phyloP scores from a whole-genome alignment of 1,284 basidiomycete species.

The Gymnopus androsaceus region DNA sequence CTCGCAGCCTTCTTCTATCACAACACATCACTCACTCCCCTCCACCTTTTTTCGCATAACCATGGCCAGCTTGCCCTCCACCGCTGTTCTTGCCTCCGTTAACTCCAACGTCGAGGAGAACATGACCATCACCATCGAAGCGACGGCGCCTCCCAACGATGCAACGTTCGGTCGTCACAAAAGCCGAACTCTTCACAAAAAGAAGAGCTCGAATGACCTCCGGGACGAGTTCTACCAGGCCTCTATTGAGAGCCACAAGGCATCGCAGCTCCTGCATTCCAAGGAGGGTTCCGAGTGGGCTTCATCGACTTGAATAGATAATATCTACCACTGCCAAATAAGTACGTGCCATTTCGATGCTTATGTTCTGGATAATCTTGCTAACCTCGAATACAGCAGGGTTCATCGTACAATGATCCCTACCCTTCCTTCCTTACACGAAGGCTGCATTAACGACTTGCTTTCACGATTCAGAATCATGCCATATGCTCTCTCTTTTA shows the following conservation, averaged over 20 bases:
- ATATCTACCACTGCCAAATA: no score
- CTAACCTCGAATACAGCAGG: not conserved
- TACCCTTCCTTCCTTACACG: no score
- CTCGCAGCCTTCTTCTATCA: not conserved
- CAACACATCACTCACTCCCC: not conserved
- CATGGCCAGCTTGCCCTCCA: constrained; percentile 3
- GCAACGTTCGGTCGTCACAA: not conserved
- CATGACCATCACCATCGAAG: not conserved
- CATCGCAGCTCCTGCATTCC: not conserved
- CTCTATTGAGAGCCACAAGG: not conserved
- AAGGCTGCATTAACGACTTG: no score
- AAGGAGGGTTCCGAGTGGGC: not conserved
- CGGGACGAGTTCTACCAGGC: constrained; percentile 37
- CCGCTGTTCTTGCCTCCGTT: constrained; percentile 7
- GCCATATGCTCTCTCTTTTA: no score
- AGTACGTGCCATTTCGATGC: no score
- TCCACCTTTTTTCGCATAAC: not conserved
- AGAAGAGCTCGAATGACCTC: constrained; percentile 45
- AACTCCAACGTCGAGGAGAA: not conserved
- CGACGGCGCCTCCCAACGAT: not conserved
- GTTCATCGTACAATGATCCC: not conserved
- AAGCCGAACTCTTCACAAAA: constrained; percentile 38
- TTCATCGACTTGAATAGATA: no score
- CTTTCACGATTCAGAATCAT: no score
- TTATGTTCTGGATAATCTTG: no score